These are phyloP conservation scores for Leucogyrophana mollusca DNA, from an alignment of 768 basidiomycete species.

Conservation along the genomic window DNA sequence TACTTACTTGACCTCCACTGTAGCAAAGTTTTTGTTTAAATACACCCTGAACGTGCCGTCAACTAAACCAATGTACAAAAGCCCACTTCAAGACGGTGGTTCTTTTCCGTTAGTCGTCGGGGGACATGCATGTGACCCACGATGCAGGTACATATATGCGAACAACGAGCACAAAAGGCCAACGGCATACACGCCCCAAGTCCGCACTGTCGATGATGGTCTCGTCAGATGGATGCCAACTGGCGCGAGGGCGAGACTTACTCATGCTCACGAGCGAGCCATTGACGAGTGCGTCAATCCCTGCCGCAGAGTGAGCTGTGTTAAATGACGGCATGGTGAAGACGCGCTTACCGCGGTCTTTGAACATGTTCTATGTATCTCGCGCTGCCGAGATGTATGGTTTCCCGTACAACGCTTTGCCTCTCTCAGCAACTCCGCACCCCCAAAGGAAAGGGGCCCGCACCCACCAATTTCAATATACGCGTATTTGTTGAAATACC, in stretches of 20 bases:
- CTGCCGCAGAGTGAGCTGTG: slow-evolving; percentile 12
- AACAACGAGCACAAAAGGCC: slow-evolving; percentile 76
- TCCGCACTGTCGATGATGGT: slow-evolving; percentile 46
- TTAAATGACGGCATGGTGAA: neutral
- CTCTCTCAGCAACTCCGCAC: neutral
- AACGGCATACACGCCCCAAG: slow-evolving; percentile 77
- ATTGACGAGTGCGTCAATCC: slow-evolving; percentile 77
- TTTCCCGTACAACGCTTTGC: slow-evolving; percentile 78
- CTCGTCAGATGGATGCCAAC: neutral
- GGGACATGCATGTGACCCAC: slow-evolving; percentile 38
- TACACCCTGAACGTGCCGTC: slow-evolving; percentile 21
- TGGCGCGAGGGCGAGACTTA: slow-evolving; percentile 32
- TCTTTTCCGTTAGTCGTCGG: too few relatives aligned
- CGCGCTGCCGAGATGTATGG: slow-evolving; percentile 78
- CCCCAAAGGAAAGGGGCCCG: neutral
- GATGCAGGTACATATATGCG: slow-evolving; percentile 71
- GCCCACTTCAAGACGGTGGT: too few relatives aligned
- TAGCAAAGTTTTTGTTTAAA: too few relatives aligned
- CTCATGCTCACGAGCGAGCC: slow-evolving; percentile 81
- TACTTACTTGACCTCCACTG: too few relatives aligned
- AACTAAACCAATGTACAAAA: too few relatives aligned
- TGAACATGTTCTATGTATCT: slow-evolving; percentile 78
- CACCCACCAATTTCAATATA: slow-evolving; percentile 79
- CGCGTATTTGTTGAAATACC: slow-evolving; percentile 85
- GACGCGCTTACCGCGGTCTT: slow-evolving; percentile 52